Evolutionary conservation across 371 early-diverging fungal species (phyloP), one percentile per base, ranked within the genome.

Genomic region (Apophysomyces elegans): DNA sequence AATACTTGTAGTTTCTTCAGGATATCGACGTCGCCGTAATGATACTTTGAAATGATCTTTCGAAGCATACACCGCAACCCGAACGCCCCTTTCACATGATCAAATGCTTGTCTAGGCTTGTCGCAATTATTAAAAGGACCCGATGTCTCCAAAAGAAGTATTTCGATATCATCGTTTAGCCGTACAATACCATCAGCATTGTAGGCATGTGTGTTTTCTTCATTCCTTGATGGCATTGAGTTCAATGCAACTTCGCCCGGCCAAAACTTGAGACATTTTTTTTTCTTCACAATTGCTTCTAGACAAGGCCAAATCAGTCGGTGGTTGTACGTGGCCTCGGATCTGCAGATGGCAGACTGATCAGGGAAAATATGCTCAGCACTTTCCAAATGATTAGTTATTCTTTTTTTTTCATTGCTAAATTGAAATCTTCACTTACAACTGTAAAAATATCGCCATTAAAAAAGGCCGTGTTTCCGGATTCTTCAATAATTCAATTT

Each of bases 1-100:
- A 50, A 50, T 50, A 50, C 7, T n/a, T 50, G 50, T 18, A 50
- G 50, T 50, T 50, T 50, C 50, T 50, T 50, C 50, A 50, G 50
- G 9, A 50, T 50, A 50, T 50, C 3, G 21, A 50, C 21, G 50
- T 50, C 21, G 9, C 50, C 50, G 21, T 50, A 50, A 50, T 50
- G 21, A 50, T 7, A 50, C 21, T 50, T 50, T 18, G 50, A 50
- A 50, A 50, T 50, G 21, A 50, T 18, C 9, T 50, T 50, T 50
- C 50, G 50, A 18, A 50, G 21, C 50, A 50, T 50, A 50, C 50
- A 50, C 21, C 32, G 50, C 21, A 50, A 9, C 21, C 50, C 50
- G 50, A 50, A 50, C 21, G 50, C 50, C 50, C 50, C 50, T 50
- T 50, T 50, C 21, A 50, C 50, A 21, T 50, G 50, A 9, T 50